phyloP scores from a whole-genome alignment of 441 rosid genomes.

The Caryocar brasiliense region DNA sequence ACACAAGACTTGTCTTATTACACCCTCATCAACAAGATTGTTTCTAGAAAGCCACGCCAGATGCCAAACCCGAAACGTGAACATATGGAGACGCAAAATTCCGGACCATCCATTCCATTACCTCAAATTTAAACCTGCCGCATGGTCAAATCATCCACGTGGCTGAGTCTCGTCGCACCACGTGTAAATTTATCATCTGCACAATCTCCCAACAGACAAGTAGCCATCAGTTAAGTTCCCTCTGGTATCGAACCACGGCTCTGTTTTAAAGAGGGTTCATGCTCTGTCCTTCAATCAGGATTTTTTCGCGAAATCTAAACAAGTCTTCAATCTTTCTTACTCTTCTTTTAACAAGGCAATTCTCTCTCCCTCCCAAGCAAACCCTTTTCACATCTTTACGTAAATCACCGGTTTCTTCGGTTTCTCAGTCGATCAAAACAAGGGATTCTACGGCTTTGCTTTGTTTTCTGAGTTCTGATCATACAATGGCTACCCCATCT shows the following conservation, averaged over 20 bases:
- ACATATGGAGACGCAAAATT: too few species aligned
- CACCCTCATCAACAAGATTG: too few species aligned
- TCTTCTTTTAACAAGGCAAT: constrained; percentile 1
- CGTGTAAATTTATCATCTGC: too few species aligned
- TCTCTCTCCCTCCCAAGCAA: constrained; percentile 4
- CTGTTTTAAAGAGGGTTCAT: too few species aligned
- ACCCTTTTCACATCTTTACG: neutral
- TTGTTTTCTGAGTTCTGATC: constrained; percentile 25
- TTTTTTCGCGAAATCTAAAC: constrained; percentile 9
- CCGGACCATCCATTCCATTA: too few species aligned
- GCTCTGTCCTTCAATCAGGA: constrained; percentile 17
- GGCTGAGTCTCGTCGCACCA: too few species aligned
- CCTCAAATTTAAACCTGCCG: too few species aligned
- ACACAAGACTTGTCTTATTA: too few species aligned
- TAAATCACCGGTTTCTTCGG: constrained; percentile 10
- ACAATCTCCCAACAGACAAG: neutral
- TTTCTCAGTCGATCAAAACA: constrained; percentile 16
- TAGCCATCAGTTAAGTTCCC: neutral
- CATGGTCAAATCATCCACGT: too few species aligned
- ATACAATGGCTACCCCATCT: constrained; percentile 50
- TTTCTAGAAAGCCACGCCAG: too few species aligned
- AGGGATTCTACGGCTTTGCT: constrained; percentile 10
- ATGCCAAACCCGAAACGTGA: too few species aligned
- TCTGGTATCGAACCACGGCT: neutral
- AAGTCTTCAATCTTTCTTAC: constrained; percentile 5